Base-by-base conservation (phyloP, 2,329 filamentous ascomycete species). In the Cladophialophora psammophila region DNA sequence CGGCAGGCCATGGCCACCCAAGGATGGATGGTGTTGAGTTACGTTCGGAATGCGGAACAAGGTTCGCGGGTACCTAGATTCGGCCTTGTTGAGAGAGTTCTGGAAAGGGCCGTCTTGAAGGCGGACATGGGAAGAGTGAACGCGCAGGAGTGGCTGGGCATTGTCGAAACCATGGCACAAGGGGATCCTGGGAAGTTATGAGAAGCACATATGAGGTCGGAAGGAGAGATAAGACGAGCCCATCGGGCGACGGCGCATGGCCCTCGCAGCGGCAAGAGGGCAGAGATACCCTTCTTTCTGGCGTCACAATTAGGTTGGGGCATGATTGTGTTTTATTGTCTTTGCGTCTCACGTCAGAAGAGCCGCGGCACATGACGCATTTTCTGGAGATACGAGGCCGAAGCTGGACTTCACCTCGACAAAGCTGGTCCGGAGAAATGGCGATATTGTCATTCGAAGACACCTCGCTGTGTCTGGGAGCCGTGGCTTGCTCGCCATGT, bases 1-100 rank as follows among this genome's bases (percentile, higher is more conserved):
- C 75, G 80, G 12, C 74, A 81, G 1, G 78, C 77, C 18, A 81
- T 82, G 78, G 79, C 81, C 0, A 75, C 78, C 12, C 78, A 82
- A 40, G 81, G 81, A 0, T 79, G 82, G 69, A 76, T 74, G 12
- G 78, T 81, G 9, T 67, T 83, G 34, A 78, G 80, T 5, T 79
- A 80, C 64, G 76, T 79, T 2, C 74, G 80, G 5, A 76, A 74
- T 9, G 78, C 78, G 5, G 67, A 72, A 3, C 77, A 76, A 72
- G 80, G 79, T 34, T 34, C 48, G n/a, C 75, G 81, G 18, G 72
- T 82, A 1, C 80, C 80, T 8, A 71, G 76, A n/a, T 76, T 75
- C 34, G 80, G 81, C 4, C 65, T 77, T 10, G 80, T 82, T 13
- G 79, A 81, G 65, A 76, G 72, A 36, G 69, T 79, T 35, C 60